phyloP scores from a whole-genome alignment of 2,329 filamentous ascomycete genomes.

The Botryosphaeria dothidea region DNA sequence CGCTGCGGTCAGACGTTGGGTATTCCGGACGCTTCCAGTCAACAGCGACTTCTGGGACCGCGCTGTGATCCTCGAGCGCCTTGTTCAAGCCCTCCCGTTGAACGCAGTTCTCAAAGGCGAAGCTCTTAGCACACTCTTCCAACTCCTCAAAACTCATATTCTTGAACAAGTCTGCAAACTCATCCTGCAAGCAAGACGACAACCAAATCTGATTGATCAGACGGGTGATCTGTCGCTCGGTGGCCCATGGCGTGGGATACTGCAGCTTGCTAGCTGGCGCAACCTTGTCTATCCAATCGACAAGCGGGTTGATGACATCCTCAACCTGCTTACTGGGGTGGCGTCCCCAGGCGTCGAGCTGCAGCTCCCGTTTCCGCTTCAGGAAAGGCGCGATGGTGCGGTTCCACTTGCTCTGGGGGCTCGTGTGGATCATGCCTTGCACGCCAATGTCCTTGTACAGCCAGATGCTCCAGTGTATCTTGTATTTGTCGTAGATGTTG shows the following conservation, averaged over 20 bases:
- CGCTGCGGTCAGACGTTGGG: background rate
- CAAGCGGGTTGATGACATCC: conserved; percentile 42
- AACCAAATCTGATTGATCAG: conserved; percentile 51
- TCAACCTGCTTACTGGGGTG: conserved; percentile 43
- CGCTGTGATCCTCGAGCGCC: conserved; percentile 46
- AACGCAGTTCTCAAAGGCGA: conserved; percentile 57
- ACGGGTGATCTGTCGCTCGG: conserved; percentile 36
- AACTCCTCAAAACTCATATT: conserved; percentile 54
- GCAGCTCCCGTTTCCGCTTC: conserved; percentile 56
- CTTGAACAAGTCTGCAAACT: conserved; percentile 58
- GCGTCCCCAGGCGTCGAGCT: conserved; percentile 59
- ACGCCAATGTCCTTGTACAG: conserved; percentile 37
- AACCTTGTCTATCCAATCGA: conserved; percentile 32
- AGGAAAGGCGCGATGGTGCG: conserved; percentile 54
- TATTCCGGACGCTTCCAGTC: conserved; percentile 6
- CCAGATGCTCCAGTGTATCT: conserved; percentile 58
- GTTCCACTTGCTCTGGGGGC: conserved; percentile 42
- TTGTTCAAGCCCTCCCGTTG: conserved; percentile 54
- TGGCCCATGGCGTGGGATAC: conserved; percentile 34
- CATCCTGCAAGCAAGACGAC: conserved; percentile 53
- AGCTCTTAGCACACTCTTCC: conserved; percentile 56
- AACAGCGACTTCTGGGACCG: conserved; percentile 27
- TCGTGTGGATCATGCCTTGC: conserved; percentile 31
- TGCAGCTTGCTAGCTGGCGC: conserved; percentile 27
- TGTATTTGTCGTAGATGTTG: conserved; percentile 53